phyloP scores from a whole-genome alignment of 805 yeast genomes.

The Blastobotrys robertii region DNA sequence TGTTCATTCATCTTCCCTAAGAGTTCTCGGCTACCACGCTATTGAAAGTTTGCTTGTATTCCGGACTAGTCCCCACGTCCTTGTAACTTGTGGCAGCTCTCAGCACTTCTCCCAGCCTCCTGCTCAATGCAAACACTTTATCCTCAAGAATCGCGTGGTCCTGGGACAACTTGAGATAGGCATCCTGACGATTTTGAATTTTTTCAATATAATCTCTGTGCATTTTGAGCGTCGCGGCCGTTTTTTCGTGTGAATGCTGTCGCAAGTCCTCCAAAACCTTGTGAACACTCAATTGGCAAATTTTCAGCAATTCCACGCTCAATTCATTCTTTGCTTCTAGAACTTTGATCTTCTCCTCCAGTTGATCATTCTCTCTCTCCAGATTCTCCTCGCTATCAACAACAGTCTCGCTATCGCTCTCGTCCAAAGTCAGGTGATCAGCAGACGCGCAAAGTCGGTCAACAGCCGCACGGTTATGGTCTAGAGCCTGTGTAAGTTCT shows the following conservation, averaged over 20 bases:
- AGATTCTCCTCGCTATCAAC: constrained; percentile 5
- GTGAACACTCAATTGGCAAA: constrained; percentile 12
- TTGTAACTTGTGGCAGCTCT: constrained; percentile 1
- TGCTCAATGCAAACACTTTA: constrained; percentile 7
- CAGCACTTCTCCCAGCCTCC: constrained; percentile 11
- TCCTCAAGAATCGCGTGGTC: constrained; percentile 14
- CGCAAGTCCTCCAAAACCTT: constrained; percentile 14
- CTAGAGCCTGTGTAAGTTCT: constrained; percentile 15
- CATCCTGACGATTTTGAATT: constrained; percentile 13
- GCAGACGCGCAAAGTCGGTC: constrained; percentile 15
- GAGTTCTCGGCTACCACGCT: too few species aligned
- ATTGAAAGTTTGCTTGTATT: constrained; percentile 8
- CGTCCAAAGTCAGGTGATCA: constrained; percentile 9
- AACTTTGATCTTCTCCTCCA: constrained; percentile 8
- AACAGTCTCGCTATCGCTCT: constrained; percentile 3
- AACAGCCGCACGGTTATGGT: constrained; percentile 14
- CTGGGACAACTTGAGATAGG: constrained; percentile 12
- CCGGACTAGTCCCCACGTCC: constrained; percentile 2
- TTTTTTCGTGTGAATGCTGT: constrained; percentile 11
- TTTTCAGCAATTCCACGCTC: constrained; percentile 8
- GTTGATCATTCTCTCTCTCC: constrained; percentile 8
- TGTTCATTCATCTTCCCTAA: too few species aligned
- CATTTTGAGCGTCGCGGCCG: constrained; percentile 11
- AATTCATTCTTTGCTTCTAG: constrained; percentile 10
- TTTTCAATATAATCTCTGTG: constrained; percentile 12